These are phyloP conservation scores for Lagenaria siceraria DNA, from an alignment of 306 rosid species.

Conservation along the genomic window DNA sequence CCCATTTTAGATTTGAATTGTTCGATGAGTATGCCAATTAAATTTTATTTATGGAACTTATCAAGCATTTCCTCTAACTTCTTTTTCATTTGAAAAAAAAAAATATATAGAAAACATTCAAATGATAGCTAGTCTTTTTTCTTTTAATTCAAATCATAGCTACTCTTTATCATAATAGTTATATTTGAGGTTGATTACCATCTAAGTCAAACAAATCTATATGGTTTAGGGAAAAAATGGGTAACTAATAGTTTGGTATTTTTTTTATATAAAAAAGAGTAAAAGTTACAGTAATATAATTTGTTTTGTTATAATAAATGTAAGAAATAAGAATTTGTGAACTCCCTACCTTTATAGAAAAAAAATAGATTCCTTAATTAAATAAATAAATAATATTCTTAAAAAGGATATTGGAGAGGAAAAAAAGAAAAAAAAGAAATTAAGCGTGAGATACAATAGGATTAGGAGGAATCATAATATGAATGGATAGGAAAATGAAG, in stretches of 20 bases:
- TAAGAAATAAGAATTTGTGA: no score
- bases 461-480: not conserved
- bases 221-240: not conserved
- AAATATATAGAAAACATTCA: no score
- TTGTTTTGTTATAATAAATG: no score
- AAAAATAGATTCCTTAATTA: not conserved
- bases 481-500: not conserved
- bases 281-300: not conserved
- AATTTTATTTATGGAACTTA: no score
- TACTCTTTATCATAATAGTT: not conserved
- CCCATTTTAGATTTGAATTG: no score
- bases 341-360: no score
- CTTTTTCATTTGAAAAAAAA: no score
- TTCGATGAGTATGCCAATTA: no score
- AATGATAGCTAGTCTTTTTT: no score
- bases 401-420: not conserved
- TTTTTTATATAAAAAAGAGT: not conserved
- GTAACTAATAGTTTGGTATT: not conserved
- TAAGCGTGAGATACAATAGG: not conserved
- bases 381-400: not conserved
- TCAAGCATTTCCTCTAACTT: no score
- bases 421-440: not conserved
- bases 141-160: not conserved
- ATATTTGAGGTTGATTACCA: not conserved
- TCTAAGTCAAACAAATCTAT: not conserved